Percentiles rank a stretch among this genome's conserved stretches.
These are phyloP conservation scores for Cercospora sojina DNA, from an alignment of 2,329 filamentous ascomycete genomes.

Conservation along the genomic window DNA sequence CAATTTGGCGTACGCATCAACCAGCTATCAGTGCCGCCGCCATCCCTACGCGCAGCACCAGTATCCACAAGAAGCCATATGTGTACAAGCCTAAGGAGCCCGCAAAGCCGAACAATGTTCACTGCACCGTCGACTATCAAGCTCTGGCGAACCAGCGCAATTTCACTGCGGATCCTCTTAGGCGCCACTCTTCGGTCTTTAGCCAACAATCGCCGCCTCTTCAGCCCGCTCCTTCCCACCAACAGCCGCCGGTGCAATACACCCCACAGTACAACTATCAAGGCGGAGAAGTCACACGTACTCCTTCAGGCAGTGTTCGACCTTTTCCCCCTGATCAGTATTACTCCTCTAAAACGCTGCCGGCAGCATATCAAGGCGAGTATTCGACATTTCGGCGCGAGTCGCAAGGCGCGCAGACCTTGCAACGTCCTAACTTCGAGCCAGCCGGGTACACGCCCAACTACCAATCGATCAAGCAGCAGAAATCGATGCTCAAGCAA, in stretches of 20 bases:
- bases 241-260: constrained; percentile 20
- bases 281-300: constrained; percentile 27
- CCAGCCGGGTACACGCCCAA: constrained; percentile 28
- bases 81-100: constrained; percentile 42
- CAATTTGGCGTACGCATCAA: constrained; percentile 22
- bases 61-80: constrained; percentile 37
- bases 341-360: constrained; percentile 39
- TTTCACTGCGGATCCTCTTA: constrained; percentile 31
- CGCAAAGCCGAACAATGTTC: constrained; percentile 26
- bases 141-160: constrained; percentile 34
- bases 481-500: constrained; percentile 30
- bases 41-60: constrained; percentile 19
- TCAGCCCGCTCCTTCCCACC: constrained; percentile 5
- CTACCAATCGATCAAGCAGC: constrained; percentile 31
- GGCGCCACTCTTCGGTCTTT: constrained; percentile 20
- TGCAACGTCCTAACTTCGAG: constrained; percentile 32
- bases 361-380: constrained; percentile 39
- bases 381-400: constrained; percentile 39
- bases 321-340: constrained; percentile 41
- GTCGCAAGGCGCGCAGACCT: constrained; percentile 34
- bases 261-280: constrained; percentile 30
- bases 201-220: constrained; percentile 15
- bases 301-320: constrained; percentile 29
- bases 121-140: constrained; percentile 34
- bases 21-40: constrained; percentile 17